Evolutionary conservation across 2,329 filamentous ascomycete genomes (phyloP).

Genomic region (Pyrenochaeta sp.): DNA sequence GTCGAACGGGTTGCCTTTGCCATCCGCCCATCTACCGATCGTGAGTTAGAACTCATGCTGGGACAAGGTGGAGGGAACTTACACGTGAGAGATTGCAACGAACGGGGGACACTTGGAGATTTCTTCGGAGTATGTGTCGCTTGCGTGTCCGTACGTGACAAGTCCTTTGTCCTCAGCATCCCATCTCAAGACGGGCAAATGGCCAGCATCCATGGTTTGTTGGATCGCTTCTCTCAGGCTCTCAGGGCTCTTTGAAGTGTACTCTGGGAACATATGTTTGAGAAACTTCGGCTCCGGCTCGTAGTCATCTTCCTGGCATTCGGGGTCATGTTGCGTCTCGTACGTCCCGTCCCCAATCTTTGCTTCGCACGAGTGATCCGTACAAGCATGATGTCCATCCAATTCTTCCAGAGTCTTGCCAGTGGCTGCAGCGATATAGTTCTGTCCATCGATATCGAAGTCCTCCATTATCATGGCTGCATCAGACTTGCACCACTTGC

Average conservation of each 20-base stretch:
- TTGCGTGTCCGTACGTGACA: conserved; percentile 14
- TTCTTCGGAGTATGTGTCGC: conserved; percentile 10
- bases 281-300: conserved; percentile 14
- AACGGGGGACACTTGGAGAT: conserved; percentile 9
- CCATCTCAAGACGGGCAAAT: conserved; percentile 17
- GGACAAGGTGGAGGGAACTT: conserved; percentile 3
- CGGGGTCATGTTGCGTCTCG: conserved; percentile 11
- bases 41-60: neutral
- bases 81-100: conserved; percentile 21
- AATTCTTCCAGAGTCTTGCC: conserved; percentile 13
- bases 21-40: conserved; percentile 12
- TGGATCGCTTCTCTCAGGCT: conserved; percentile 14
- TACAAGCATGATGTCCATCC: conserved; percentile 17
- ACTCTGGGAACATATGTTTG: conserved; percentile 10
- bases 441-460: conserved; percentile 21
- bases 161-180: conserved; percentile 12
- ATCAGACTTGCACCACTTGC: conserved; percentile 22
- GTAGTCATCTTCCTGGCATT: conserved; percentile 15
- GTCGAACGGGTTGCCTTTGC: conserved; percentile 18
- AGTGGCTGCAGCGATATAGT: conserved; percentile 14
- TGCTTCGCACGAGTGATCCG: conserved; percentile 18
- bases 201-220: conserved; percentile 9
- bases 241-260: conserved; percentile 3
- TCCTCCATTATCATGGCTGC: conserved; percentile 25
- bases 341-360: conserved; percentile 16